Evolutionary conservation across 345 rosid species (phyloP), one percentile per base, ranked within the genome.

Genomic region (Raphanus sativus): DNA sequence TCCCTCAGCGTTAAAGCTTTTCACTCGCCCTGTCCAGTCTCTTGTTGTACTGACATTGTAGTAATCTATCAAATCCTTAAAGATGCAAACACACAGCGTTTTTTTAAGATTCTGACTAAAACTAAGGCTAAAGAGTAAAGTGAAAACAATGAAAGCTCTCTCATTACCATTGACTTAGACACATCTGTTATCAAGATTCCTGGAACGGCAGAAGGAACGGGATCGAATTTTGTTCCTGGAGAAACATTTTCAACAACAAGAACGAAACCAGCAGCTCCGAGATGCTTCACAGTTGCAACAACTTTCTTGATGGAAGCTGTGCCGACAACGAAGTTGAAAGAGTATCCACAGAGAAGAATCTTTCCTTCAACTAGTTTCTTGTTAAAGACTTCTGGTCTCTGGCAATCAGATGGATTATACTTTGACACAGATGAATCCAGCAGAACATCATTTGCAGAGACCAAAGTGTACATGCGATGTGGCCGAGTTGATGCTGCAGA

Each of bases 21-120:
- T 88, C 77, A 96, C 99, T 36, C 98, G 85, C 33, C 99, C 97
- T 1, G 99, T 93, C 98, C 98, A 96, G 73, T 96, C 99, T 85
- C 98, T 88, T 82, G 84, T 52, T 34, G 98, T 96, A 64, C 97
- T 89, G 34, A 71, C 72, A 77, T 92, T 96, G 84, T 96, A 96
- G 82, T 96, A 96, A 76, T 96, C 88, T 1, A 96, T 80, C 71
- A 96, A 97, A 83, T 93, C 99, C 99, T 96, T 96, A 81, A 64
- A 74, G 67, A 77, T 21, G 38, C 69, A 33, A 33, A 59, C 3
- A 63, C 21, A 61, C 13, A 61, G 15, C 38, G 25, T 32, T 26
- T 64, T 33, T 64, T 33, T 45, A 62, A 65, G 68, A 62, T 66
- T 16, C 28, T 33, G 71, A 17, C 58, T 16, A 74, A 74, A 69